phyloP scores from a whole-genome alignment of 257 asterid species.

The Solanum commersonii region DNA sequence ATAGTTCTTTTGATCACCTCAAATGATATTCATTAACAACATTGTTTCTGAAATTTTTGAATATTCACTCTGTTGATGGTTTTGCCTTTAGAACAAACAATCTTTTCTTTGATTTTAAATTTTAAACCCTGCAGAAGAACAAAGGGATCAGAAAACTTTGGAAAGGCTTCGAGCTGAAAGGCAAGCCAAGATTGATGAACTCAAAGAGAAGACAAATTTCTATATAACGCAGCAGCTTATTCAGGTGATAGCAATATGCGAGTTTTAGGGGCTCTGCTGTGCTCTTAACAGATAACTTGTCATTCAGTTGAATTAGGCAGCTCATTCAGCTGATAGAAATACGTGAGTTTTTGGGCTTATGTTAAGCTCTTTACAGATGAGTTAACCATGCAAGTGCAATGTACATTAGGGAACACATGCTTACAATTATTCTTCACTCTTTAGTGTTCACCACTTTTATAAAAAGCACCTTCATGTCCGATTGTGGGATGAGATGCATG shows the following conservation, averaged over 20 bases:
- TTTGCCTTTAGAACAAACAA: not conserved
- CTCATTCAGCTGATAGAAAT: not conserved
- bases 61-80: not conserved
- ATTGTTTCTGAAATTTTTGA: not conserved
- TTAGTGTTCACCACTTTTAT: not conserved
- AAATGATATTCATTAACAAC: not conserved
- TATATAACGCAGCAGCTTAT: constrained; percentile 80
- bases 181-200: constrained; percentile 80
- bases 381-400: not conserved
- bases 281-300: not conserved
- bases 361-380: not conserved
- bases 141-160: constrained; percentile 66
- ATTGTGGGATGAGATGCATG: not conserved
- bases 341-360: not conserved
- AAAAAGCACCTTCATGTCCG: not conserved
- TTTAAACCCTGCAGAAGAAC: constrained; percentile 38
- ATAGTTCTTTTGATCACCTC: not conserved
- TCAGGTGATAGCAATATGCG: constrained; percentile 40
- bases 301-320: constrained; percentile 17
- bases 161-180: constrained; percentile 77
- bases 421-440: not conserved
- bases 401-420: not conserved
- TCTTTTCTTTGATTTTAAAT: not conserved
- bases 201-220: constrained; percentile 86
- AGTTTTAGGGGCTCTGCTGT: not conserved